phyloP scores from a whole-genome alignment of 2,329 filamentous ascomycete species.

The Diaporthe sp. region DNA sequence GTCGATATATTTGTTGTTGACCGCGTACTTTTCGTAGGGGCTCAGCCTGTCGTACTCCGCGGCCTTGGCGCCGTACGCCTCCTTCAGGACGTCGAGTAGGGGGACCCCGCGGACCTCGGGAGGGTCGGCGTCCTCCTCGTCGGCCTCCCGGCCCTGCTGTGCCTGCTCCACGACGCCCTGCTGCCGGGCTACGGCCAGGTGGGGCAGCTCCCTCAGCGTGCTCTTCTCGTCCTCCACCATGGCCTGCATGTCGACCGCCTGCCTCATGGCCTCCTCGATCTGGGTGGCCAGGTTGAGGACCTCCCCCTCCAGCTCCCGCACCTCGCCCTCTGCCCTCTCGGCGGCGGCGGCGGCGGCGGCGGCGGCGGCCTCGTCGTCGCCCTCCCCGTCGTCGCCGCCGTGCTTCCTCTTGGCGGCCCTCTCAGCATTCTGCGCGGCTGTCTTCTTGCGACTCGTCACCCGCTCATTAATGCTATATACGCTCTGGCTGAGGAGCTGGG shows the following conservation, averaged over 20 bases:
- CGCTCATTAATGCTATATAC: slow-evolving; percentile 65
- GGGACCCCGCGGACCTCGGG: slow-evolving; percentile 33
- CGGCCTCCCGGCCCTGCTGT: slow-evolving; percentile 43
- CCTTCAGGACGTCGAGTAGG: slow-evolving; percentile 48
- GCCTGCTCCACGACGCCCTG: slow-evolving; percentile 46
- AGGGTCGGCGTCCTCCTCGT: slow-evolving; percentile 44
- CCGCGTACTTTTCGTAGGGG: slow-evolving; percentile 63
- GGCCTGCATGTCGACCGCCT: slow-evolving; percentile 63
- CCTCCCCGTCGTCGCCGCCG: slow-evolving; percentile 12
- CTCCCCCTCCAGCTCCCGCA: slow-evolving; percentile 52
- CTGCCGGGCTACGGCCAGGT: slow-evolving; percentile 45
- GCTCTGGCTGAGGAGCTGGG: slow-evolving; percentile 58
- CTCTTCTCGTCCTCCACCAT: slow-evolving; percentile 63
- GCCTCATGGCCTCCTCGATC: slow-evolving; percentile 62
- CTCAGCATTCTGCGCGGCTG: slow-evolving; percentile 50
- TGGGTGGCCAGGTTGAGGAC: slow-evolving; percentile 59
- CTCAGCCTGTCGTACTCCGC: slow-evolving; percentile 58
- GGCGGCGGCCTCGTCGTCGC: neutral
- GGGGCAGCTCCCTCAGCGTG: slow-evolving; percentile 54
- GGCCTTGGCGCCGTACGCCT: slow-evolving; percentile 53
- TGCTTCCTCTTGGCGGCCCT: slow-evolving; percentile 43
- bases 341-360: slow-evolving; percentile 19
- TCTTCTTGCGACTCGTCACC: slow-evolving; percentile 49
- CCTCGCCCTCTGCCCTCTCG: slow-evolving; percentile 37
- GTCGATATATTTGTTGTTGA: slow-evolving; percentile 70